Base-by-base conservation (phyloP, 768 basidiomycete species). In the Boletus vermiculosoides region DNA sequence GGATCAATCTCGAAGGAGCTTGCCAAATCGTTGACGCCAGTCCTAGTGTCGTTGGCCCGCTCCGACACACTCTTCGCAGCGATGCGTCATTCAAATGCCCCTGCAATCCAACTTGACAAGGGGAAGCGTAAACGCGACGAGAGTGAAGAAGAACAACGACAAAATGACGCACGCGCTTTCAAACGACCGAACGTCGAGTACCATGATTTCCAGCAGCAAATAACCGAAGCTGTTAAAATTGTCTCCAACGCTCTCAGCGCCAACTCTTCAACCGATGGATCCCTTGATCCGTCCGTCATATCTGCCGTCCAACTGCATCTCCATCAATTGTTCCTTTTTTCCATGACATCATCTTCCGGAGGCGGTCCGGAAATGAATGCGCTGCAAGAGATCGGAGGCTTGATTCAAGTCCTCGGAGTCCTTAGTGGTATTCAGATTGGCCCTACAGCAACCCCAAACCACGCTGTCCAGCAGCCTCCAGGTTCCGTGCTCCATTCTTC, bases 381-480 rank as follows among this genome's bases (percentile, higher is more conserved):
- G 0, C 73, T 92, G 1, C 88, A 89, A 66, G 90, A 92, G 70
- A 82, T 92, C 40, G 82, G 85, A 42, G 88, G 87, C n/a, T 77
- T 92, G 51, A 88, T 92, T 55, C 90, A 92, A 63, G 87, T 91
- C 60, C 80, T 92, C 44, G 89, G 89, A 20, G 86, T 92, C 34
- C 80, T 92, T 56, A 88, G 85, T 58, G 88, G 86, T 2, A 85
- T 90, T 42, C 87, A 84, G 63, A 91, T 92, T 51, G 78, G 74
- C 11, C 70, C 76, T 18, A 60, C 76, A 30, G 49, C 66, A 44
- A 75, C 80, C 8, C 57, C 58, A 8, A 58, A 55, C 57, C 67
- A 78, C 47, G 47, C 57, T 25, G 45, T 75, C 52, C 56, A 54
- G 20, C 62, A 55, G 25, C 46, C 60, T 31, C 61, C 72, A 22